Evolutionary conservation across 495 filamentous ascomycete species (phyloP), one percentile per base, ranked within the genome.

Genomic region (Halenospora varia): DNA sequence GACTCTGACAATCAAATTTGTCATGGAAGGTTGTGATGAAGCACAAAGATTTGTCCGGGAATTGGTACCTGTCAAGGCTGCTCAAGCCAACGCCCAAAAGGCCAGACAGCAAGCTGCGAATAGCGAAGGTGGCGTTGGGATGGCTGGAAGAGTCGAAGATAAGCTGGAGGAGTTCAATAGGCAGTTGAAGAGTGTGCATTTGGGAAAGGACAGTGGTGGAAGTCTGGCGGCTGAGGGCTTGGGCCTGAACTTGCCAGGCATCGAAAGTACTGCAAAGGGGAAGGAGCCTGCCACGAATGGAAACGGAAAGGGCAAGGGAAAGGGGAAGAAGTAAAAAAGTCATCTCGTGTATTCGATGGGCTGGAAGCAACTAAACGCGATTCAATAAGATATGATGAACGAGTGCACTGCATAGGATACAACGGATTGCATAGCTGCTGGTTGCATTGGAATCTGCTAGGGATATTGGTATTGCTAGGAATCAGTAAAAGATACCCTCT

Each of bases 1-100:
- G 2, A 88, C 93, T 53, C 88, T 97, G 75, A 92, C 89, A 57
- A 75, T 97, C 44, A 89, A 92, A 64, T 96, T 92, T 73, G 71
- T 94, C 50, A 82, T 96, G 66, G 92, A 97, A 65, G 88, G 88
- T 2, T 93, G 87, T 55, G 78, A 81, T 8, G 88, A 88, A 58
- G 94, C 93, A 39, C 85, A 89, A 66, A 80, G 83, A 25, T 82
- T 90, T 25, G 79, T 96, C 10, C 78, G 86, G 61, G 80, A 83
- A 20, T 76, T 96, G 25, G 59, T 62, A 17, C 66, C 66, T 17
- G 48, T 68, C n/a, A 60, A 61, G 29, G 55, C 64, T 61, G 69
- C 60, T 4, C 60, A 68, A 25, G 59, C 40, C 15, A 48, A 65
- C 26, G 51, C 61, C 0, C 49, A 53, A 19, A 19, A 35, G 17